phyloP scores from a whole-genome alignment of 2,329 filamentous ascomycete genomes.

The Fusarium odoratissimum region DNA sequence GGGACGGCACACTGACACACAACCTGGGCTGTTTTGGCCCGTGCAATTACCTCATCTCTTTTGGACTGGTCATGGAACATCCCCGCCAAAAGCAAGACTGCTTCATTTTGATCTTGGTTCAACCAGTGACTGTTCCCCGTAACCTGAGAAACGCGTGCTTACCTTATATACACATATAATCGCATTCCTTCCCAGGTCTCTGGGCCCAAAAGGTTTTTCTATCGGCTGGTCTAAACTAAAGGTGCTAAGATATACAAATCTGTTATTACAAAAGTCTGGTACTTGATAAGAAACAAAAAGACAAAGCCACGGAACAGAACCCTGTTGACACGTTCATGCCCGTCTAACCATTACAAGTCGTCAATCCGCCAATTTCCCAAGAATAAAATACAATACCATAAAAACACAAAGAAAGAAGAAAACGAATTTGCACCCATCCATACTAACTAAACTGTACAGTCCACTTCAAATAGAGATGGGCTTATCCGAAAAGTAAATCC shows the following conservation, averaged over 20 bases:
- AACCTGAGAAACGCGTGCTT: background rate
- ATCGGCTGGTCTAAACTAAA: background rate
- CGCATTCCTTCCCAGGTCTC: background rate
- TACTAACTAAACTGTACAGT: background rate
- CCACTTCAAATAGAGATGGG: background rate
- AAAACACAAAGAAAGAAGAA: background rate
- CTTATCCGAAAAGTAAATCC: background rate
- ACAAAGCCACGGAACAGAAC: background rate
- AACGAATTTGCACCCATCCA: background rate
- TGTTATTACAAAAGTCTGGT: background rate
- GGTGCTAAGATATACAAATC: background rate
- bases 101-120: background rate
- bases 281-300: background rate
- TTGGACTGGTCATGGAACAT: too few relatives aligned
- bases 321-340: background rate
- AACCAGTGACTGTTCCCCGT: background rate
- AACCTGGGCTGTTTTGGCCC: too few relatives aligned
- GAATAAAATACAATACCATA: background rate
- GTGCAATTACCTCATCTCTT: too few relatives aligned
- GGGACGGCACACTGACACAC: too few relatives aligned
- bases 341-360: background rate
- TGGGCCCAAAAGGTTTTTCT: background rate
- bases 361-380: background rate
- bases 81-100: background rate
- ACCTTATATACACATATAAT: background rate